Base-by-base conservation (phyloP, 805 yeast species). In the Candida gorgasii region DNA sequence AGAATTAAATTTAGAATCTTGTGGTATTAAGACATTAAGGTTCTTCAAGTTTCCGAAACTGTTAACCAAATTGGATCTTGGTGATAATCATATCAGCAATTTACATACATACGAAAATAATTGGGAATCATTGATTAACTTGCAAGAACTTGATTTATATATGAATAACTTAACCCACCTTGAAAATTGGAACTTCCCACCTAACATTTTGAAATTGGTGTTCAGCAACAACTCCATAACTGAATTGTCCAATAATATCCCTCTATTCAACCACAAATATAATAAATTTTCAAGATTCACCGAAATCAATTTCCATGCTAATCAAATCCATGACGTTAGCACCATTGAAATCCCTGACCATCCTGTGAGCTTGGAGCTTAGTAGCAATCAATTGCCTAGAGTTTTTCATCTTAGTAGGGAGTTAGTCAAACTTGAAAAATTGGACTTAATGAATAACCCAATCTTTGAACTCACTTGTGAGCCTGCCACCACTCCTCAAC, bases 11-110 rank as follows among this genome's bases (percentile, higher is more conserved):
- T 22, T 48, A 6, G 24, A 19, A 8, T 24, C 33, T 5, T 45
- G 51, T 16, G 43, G 40, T 12, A 48, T 49, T 5, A 47, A 52
- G 18, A 50, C 53, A 8, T 23, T 48, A 9, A 19, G 27, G 3
- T 52, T 36, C 32, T 58, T 63, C 41, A 40, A 48, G 24, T 66
- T 68, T 36, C 72, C 73, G 3, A 40, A 44, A n/a, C 45, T 44
- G 18, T 48, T 67, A 35, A 49, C 46, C 3, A 43, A 46, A 8
- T 45, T 68, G 28, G 54, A 57, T 22, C 43, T 67, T 33, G 44
- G 54, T 1, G 59, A 53, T 17, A 63, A 69, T 38, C 40, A 47
- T 4, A 45, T 65, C 19, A 39, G 22, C 11, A 29, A 39, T 8
- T 50, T 66, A 3, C 35, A 48, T 1, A 43, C 43, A 16, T 59